phyloP scores from a whole-genome alignment of 2,329 filamentous ascomycete species.

The Dactylellina leptospora region DNA sequence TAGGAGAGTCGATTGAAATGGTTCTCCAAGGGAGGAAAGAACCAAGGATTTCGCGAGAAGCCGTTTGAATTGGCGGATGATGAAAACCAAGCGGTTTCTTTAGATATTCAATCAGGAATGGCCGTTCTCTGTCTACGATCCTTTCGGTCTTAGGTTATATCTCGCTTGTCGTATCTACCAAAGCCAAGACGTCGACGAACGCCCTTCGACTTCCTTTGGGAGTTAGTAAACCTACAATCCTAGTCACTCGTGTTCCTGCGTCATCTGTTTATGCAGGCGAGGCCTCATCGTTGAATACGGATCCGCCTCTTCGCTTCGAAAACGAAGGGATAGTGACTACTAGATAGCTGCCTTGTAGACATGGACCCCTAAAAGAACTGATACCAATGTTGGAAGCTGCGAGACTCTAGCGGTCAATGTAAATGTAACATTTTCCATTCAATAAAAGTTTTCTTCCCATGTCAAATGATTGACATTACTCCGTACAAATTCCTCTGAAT shows the following conservation, averaged over 20 bases:
- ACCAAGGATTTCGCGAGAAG: slow-evolving; percentile 12
- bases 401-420: neutral
- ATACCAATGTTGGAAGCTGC: slow-evolving; percentile 39
- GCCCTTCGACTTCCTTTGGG: slow-evolving; percentile 19
- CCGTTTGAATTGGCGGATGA: neutral
- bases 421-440: slow-evolving; percentile 4
- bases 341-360: slow-evolving; percentile 32
- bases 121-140: neutral
- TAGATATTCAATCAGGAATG: neutral
- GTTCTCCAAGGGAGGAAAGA: slow-evolving; percentile 15
- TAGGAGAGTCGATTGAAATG: slow-evolving; percentile 1
- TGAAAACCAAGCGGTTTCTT: neutral
- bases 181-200: neutral
- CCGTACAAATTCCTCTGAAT: neutral
- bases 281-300: slow-evolving; percentile 1
- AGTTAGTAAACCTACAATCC: slow-evolving; percentile 1
- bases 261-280: slow-evolving; percentile 29
- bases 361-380: slow-evolving; percentile 5
- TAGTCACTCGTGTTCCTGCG: slow-evolving; percentile 36
- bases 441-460: neutral
- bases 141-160: neutral
- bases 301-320: neutral
- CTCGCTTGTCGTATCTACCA: slow-evolving; percentile 11
- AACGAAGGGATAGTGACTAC: neutral
- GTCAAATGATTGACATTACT: neutral